Evolutionary conservation across 768 basidiomycete genomes (phyloP).

Genomic region (Xerocomellus dryophilus): DNA sequence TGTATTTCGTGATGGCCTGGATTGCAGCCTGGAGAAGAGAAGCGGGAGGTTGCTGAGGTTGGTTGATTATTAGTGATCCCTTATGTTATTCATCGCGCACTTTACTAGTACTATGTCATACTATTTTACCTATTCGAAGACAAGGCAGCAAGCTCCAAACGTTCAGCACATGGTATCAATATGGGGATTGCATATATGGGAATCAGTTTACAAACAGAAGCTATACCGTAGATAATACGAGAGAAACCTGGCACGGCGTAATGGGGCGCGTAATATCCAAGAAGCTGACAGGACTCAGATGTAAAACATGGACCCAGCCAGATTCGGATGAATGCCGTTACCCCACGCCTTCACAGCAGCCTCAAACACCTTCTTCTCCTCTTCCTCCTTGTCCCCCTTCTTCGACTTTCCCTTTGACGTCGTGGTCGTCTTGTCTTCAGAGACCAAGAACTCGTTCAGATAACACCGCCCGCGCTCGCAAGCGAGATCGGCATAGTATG

Average conservation of each 20-base stretch:
- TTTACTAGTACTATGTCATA: neutral
- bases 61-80: neutral
- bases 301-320: slow-evolving; percentile 73
- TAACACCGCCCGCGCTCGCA: slow-evolving; percentile 79
- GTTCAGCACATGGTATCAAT: too few relatives aligned
- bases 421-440: slow-evolving; percentile 48
- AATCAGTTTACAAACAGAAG: neutral
- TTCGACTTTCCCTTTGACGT: slow-evolving; percentile 31
- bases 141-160: neutral
- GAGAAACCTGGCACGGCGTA: neutral
- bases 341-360: slow-evolving; percentile 44
- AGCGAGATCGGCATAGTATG: slow-evolving; percentile 80
- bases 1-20: slow-evolving; percentile 85
- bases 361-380: slow-evolving; percentile 18
- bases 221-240: neutral
- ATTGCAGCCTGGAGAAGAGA: slow-evolving; percentile 43
- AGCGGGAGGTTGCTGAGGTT: slow-evolving; percentile 21
- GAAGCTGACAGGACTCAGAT: slow-evolving; percentile 38
- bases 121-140: neutral
- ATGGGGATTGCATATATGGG: neutral
- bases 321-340: slow-evolving; percentile 51
- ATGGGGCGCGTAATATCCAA: neutral
- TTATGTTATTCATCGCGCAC: neutral
- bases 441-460: slow-evolving; percentile 64
- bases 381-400: slow-evolving; percentile 30